Conservation (phyloP, 352 stramenopile species). For the Pythium myriotylum region DNA sequence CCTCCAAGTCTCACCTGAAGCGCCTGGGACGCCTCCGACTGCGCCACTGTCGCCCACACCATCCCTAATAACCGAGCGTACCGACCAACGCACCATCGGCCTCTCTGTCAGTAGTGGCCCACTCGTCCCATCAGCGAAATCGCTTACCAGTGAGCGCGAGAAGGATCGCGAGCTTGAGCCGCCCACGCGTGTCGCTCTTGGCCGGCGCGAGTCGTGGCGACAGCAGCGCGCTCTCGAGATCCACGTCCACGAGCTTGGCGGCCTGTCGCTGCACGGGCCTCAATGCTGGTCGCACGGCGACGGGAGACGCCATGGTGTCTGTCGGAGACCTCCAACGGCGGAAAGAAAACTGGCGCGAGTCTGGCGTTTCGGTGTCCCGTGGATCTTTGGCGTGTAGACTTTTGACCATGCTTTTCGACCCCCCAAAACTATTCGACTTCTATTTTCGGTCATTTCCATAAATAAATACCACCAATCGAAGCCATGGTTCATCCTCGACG, state of each 20-base stretch:
- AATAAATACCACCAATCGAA: neutral
- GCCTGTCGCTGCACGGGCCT: neutral
- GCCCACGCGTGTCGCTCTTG: neutral
- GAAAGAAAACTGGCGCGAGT: too few relatives aligned
- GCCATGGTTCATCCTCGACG: neutral
- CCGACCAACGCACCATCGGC: too few relatives aligned
- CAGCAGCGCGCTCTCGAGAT: slow-evolving; percentile 1
- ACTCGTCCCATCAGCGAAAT: neutral
- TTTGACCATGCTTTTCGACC: too few relatives aligned
- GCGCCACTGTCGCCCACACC: slow-evolving; percentile 15
- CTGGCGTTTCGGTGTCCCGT: too few relatives aligned
- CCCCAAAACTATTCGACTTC: neutral
- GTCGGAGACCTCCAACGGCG: slow-evolving; percentile 3
- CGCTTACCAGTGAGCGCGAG: slow-evolving; percentile 1
- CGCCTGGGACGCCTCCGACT: slow-evolving; percentile 16
- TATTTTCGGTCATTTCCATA: neutral
- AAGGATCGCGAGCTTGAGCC: neutral
- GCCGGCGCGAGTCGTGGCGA: neutral
- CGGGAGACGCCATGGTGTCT: neutral
- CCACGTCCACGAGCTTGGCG: neutral
- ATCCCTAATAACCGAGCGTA: too few relatives aligned
- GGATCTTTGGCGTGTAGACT: too few relatives aligned
- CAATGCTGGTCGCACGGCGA: neutral
- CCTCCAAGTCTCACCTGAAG: slow-evolving; percentile 18
- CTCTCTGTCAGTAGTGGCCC: too few relatives aligned